Percentiles rank a stretch among this genome's conserved stretches.
These are phyloP conservation scores for Populus trichocarpa DNA, from an alignment of 441 rosid species.

Conservation along the genomic window DNA sequence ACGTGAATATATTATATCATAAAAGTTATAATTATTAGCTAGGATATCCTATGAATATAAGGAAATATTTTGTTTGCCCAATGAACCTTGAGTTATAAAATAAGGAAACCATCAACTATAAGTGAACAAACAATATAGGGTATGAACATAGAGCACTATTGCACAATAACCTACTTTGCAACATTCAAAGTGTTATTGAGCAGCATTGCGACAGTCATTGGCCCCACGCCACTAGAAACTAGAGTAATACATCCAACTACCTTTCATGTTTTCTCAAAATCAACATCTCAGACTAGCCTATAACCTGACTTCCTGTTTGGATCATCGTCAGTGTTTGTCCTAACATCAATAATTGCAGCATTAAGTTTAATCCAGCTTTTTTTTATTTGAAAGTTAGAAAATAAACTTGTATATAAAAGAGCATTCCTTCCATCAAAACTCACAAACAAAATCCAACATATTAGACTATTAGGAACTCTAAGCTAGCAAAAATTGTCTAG, in stretches of 20 bases:
- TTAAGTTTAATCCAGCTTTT: slow-evolving; percentile 87
- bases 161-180: slow-evolving; percentile 59
- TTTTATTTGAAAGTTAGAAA: slow-evolving; percentile 48
- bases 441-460: not conserved
- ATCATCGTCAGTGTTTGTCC: slow-evolving; percentile 72
- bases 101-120: no score
- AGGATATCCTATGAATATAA: no score
- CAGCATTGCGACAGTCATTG: slow-evolving; percentile 92
- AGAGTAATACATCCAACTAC: slow-evolving; percentile 82
- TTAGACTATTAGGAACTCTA: not conserved
- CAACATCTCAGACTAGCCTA: slow-evolving; percentile 84
- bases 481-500: not conserved
- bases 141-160: slow-evolving; percentile 20
- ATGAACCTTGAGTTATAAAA: no score
- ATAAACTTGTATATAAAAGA: not conserved
- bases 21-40: no score
- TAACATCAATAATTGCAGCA: slow-evolving; percentile 86
- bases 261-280: slow-evolving; percentile 64
- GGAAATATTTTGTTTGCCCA: no score
- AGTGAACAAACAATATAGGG: no score
- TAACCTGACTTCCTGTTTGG: slow-evolving; percentile 72
- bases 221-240: slow-evolving; percentile 90
- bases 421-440: not conserved
- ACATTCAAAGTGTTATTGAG: slow-evolving; percentile 76
- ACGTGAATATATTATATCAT: no score